Conservation (phyloP, 441 rosid genomes). For the Francoa sonchifolia region DNA sequence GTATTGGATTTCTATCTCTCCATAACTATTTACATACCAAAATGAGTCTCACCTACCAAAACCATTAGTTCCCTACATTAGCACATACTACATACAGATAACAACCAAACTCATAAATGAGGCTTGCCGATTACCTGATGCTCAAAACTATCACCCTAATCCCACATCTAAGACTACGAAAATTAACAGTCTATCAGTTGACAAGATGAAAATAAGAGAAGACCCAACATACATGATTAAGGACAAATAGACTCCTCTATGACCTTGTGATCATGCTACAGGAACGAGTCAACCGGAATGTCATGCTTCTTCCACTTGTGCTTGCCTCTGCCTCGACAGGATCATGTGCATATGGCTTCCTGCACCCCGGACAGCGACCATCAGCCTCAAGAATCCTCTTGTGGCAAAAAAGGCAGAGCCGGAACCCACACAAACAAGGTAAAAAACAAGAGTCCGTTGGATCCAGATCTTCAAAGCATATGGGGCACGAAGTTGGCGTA, state of each 20-base stretch:
- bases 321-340: slow-evolving; percentile 39
- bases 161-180: slow-evolving; percentile 31
- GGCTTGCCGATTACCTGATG: slow-evolving; percentile 34
- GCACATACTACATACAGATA: slow-evolving; percentile 44
- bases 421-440: slow-evolving; percentile 83
- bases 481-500: slow-evolving; percentile 66
- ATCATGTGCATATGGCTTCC: slow-evolving; percentile 57
- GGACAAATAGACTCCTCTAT: slow-evolving; percentile 23
- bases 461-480: slow-evolving; percentile 87
- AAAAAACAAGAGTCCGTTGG: slow-evolving; percentile 64
- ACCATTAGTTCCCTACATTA: too few relatives aligned
- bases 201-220: slow-evolving; percentile 24
- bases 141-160: slow-evolving; percentile 37
- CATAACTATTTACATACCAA: slow-evolving; percentile 61
- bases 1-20: slow-evolving; percentile 47
- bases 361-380: slow-evolving; percentile 91
- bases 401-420: slow-evolving; percentile 88
- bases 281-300: slow-evolving; percentile 58
- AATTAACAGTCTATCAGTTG: slow-evolving; percentile 21
- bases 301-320: slow-evolving; percentile 39
- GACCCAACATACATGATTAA: slow-evolving; percentile 26
- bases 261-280: slow-evolving; percentile 70
- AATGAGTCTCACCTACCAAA: slow-evolving; percentile 35
- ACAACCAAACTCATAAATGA: slow-evolving; percentile 37
- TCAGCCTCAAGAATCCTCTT: slow-evolving; percentile 81